Evolutionary conservation across 352 stramenopile genomes (phyloP).

Genomic region (Phytophthora pinifolia): DNA sequence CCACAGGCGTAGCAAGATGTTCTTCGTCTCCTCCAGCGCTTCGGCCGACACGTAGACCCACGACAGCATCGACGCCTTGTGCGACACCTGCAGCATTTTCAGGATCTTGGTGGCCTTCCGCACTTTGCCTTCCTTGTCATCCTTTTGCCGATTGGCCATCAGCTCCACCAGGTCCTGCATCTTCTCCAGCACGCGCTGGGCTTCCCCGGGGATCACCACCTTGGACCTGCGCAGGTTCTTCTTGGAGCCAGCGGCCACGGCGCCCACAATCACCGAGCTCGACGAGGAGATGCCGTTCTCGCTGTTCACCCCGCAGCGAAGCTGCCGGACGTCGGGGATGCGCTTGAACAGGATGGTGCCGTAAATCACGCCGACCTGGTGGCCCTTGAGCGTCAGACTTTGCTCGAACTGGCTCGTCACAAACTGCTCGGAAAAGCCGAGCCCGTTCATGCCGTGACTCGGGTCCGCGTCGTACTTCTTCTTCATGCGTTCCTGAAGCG

Average conservation of each 20-base stretch:
- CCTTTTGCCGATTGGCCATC: slow-evolving; percentile 87
- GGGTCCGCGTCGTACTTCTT: slow-evolving; percentile 64
- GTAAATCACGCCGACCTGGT: slow-evolving; percentile 87
- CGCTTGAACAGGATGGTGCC: slow-evolving; percentile 88
- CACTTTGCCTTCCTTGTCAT: slow-evolving; percentile 91
- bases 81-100: slow-evolving; percentile 88
- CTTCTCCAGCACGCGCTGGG: slow-evolving; percentile 87
- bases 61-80: slow-evolving; percentile 90
- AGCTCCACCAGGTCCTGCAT: slow-evolving; percentile 88
- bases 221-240: slow-evolving; percentile 69
- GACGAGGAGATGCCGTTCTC: slow-evolving; percentile 88
- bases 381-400: slow-evolving; percentile 83
- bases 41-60: slow-evolving; percentile 86
- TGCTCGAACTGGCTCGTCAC: slow-evolving; percentile 88
- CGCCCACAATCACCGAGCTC: slow-evolving; percentile 85
- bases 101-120: slow-evolving; percentile 89
- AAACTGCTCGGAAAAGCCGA: slow-evolving; percentile 71
- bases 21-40: slow-evolving; percentile 86
- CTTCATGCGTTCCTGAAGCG: slow-evolving; percentile 84
- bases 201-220: slow-evolving; percentile 83
- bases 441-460: slow-evolving; percentile 38
- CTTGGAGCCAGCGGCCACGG: slow-evolving; percentile 48
- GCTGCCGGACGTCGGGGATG: slow-evolving; percentile 86
- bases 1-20: slow-evolving; percentile 82
- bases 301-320: slow-evolving; percentile 86